Evolutionary conservation across 192 early-diverging fungal genomes (phyloP), one percentile per base, ranked within the genome.

Genomic region (Umbelopsis vinacea): DNA sequence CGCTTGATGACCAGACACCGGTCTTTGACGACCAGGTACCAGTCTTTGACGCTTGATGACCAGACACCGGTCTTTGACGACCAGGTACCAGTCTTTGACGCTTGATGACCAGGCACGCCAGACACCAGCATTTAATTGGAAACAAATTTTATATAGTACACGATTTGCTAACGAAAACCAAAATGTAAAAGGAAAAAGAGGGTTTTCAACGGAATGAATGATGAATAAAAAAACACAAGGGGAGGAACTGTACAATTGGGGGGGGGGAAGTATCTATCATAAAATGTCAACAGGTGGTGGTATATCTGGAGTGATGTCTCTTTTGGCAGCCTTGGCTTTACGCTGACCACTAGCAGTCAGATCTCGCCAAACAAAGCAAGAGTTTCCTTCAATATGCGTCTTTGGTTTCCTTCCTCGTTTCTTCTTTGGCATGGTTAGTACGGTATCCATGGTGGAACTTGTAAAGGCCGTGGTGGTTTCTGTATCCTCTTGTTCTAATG

Each of bases 51-150:
- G 92, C 87, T 10, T 95, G 83, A 81, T 3, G 29, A 29, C 29
- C 29, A 29, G n/a, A n/a, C n/a, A n/a, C n/a, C n/a, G n/a, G n/a
- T n/a, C n/a, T n/a, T n/a, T n/a, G n/a, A n/a, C n/a, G n/a, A n/a
- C n/a, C n/a, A n/a, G n/a, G n/a, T n/a, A n/a, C n/a, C n/a, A n/a
- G 79, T 91, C 17, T 94, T 97, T 83, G 90, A 88, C 46, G 92
- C 87, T 10, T 95, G 83, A 81, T 3, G 29, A 29, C 29, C 29
- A 29, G n/a, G n/a, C n/a, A n/a, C n/a, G n/a, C n/a, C n/a, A n/a
- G n/a, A n/a, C n/a, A 33, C 6, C 15, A 52, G 19, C 6, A 46
- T 15, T 19, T 17, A 35, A 29, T 10, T 33, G 11, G 35, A 52
- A 38, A 38, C 21, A 2, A 52, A 26, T 54, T 19, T 12, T 22